Evolutionary conservation across 495 filamentous ascomycete genomes (phyloP).

Genomic region (Entonaema liquescens): DNA sequence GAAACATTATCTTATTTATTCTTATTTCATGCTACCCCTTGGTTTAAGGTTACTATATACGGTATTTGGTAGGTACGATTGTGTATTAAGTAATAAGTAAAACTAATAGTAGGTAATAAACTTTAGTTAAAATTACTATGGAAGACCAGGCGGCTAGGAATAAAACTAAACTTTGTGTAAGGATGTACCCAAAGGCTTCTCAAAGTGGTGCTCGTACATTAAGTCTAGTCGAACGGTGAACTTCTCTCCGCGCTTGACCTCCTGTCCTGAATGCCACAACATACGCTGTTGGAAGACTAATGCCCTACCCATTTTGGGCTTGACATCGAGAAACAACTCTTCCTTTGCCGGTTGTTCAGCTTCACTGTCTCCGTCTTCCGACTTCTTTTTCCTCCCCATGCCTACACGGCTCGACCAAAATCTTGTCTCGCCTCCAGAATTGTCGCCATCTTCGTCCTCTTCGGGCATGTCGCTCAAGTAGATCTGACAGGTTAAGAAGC

Average conservation of each 20-base stretch:
- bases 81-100: no score
- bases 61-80: no score
- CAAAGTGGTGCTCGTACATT: constrained; percentile 65
- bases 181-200: constrained; percentile 23
- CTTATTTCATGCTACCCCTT: no score
- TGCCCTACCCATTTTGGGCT: constrained; percentile 74
- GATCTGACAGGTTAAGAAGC: constrained; percentile 70
- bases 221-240: constrained; percentile 81
- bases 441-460: constrained; percentile 53
- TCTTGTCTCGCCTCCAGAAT: constrained; percentile 53
- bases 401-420: constrained; percentile 54
- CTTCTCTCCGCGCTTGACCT: constrained; percentile 76
- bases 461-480: constrained; percentile 66
- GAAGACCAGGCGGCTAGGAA: no score
- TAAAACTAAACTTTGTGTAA: not conserved
- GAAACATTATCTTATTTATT: no score
- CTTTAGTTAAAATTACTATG: no score
- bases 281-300: constrained; percentile 79
- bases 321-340: constrained; percentile 74
- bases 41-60: no score
- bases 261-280: constrained; percentile 77
- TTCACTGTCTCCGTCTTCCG: constrained; percentile 30
- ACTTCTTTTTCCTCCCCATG: constrained; percentile 38
- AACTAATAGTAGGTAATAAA: no score
- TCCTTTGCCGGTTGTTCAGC: constrained; percentile 60